phyloP scores from a whole-genome alignment of 2,329 filamentous ascomycete species.

The Seiridium unicorne region DNA sequence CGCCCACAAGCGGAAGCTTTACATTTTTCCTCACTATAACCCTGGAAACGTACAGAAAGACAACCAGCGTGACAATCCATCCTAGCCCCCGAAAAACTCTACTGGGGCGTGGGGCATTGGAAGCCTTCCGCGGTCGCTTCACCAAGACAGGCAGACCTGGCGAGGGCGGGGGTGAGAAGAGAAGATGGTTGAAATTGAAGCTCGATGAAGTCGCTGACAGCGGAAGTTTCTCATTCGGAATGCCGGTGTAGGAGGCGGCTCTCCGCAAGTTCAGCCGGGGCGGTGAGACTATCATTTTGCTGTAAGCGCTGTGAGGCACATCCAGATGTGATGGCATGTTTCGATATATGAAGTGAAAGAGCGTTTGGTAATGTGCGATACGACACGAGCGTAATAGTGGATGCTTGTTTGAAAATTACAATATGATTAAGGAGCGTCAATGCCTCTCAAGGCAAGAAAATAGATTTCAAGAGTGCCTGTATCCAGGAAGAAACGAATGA shows the following conservation, averaged over 20 bases:
- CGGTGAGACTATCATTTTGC: conserved; percentile 51
- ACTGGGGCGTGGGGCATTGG: conserved; percentile 54
- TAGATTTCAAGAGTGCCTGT: not conserved
- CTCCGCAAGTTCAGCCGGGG: conserved; percentile 59
- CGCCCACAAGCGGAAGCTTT: conserved; percentile 27
- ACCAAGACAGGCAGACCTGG: conserved; percentile 68
- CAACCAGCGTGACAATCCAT: conserved; percentile 49
- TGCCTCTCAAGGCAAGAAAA: not conserved
- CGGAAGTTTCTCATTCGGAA: conserved; percentile 42
- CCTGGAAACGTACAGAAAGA: conserved; percentile 49
- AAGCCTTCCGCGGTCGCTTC: conserved; percentile 63
- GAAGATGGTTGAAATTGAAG: conserved; percentile 66
- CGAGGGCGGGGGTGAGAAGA: conserved; percentile 68
- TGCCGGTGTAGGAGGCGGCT: conserved; percentile 54
- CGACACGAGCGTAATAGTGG: no score
- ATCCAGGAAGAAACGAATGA: not conserved
- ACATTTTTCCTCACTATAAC: conserved; percentile 28
- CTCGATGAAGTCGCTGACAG: conserved; percentile 60
- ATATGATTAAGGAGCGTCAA: not conserved
- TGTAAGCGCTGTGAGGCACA: conserved; percentile 40
- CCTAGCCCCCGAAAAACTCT: conserved; percentile 55
- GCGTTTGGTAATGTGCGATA: no score
- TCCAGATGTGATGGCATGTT: conserved; percentile 30
- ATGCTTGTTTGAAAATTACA: not conserved
- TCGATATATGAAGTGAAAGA: not conserved